Evolutionary conservation across 805 yeast species (phyloP).

Genomic region (Candida adriatica): DNA sequence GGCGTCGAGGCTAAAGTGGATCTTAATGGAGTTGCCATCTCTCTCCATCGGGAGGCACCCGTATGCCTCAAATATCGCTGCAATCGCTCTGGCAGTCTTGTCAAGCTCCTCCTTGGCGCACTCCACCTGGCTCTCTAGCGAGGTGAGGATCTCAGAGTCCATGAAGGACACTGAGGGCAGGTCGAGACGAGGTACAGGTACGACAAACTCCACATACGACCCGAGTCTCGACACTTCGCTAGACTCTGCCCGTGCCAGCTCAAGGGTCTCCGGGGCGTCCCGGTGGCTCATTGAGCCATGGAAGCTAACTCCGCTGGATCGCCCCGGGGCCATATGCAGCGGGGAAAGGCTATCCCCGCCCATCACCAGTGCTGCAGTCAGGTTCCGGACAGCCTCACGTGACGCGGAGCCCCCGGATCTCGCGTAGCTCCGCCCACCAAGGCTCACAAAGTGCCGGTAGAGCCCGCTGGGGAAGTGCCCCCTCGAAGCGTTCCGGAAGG

Average conservation of each 20-base stretch:
- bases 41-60: conserved; percentile 62
- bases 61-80: conserved; percentile 40
- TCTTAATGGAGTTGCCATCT: conserved; percentile 37
- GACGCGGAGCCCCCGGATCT: conserved; percentile 33
- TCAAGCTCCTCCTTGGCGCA: conserved; percentile 35
- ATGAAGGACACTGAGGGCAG: conserved; percentile 37
- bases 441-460: conserved; percentile 29
- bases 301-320: conserved; percentile 11
- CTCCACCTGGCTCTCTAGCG: conserved; percentile 30
- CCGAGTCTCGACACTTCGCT: conserved; percentile 29
- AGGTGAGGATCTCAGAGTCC: conserved; percentile 36
- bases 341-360: conserved; percentile 24
- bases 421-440: conserved; percentile 33
- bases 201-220: conserved; percentile 50
- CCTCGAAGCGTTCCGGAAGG: conserved; percentile 17
- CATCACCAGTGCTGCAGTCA: conserved; percentile 42
- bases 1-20: conserved; percentile 63
- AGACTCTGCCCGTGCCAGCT: conserved; percentile 30
- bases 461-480: conserved; percentile 26
- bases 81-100: conserved; percentile 37
- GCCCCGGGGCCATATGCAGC: conserved; percentile 8
- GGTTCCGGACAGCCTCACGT: conserved; percentile 51
- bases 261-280: conserved; percentile 27
- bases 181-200: conserved; percentile 31
- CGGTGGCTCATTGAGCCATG: conserved; percentile 22